These are phyloP conservation scores for Talaromyces ruber DNA, from an alignment of 495 filamentous ascomycete species.

Conservation along the genomic window DNA sequence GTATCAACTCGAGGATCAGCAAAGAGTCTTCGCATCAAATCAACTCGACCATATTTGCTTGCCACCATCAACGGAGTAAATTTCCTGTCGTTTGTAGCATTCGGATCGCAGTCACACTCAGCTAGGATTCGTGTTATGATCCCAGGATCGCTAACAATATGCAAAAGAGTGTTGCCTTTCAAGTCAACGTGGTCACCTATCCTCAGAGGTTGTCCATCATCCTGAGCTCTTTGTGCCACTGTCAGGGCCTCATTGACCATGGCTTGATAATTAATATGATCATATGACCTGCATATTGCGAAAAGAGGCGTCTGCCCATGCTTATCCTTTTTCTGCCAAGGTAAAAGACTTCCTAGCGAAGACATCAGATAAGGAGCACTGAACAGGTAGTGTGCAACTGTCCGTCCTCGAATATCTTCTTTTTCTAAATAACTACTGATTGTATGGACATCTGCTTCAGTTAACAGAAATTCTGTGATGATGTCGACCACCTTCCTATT, in stretches of 20 bases:
- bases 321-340: slow-evolving; percentile 86
- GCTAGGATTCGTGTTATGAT: slow-evolving; percentile 67
- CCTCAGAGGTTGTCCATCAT: slow-evolving; percentile 70
- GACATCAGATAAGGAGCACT: slow-evolving; percentile 74
- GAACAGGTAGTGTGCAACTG: slow-evolving; percentile 93
- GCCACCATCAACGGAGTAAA: slow-evolving; percentile 97
- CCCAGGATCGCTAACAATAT: slow-evolving; percentile 81
- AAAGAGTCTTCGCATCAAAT: slow-evolving; percentile 84
- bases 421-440: slow-evolving; percentile 58
- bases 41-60: slow-evolving; percentile 95
- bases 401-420: slow-evolving; percentile 79
- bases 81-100: slow-evolving; percentile 89
- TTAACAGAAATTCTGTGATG: slow-evolving; percentile 59
- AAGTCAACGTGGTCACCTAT: slow-evolving; percentile 87
- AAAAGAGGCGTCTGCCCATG: slow-evolving; percentile 96
- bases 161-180: slow-evolving; percentile 89
- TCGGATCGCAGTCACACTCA: slow-evolving; percentile 85
- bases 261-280: slow-evolving; percentile 72
- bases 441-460: slow-evolving; percentile 38
- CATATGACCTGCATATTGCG: slow-evolving; percentile 89
- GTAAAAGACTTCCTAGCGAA: slow-evolving; percentile 64
- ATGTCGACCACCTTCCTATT: slow-evolving; percentile 64
- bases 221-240: slow-evolving; percentile 65
- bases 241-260: slow-evolving; percentile 80
- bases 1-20: slow-evolving; percentile 81